Evolutionary conservation across 2,329 filamentous ascomycete species (phyloP).

Genomic region (Pseudogymnoascus sp.): DNA sequence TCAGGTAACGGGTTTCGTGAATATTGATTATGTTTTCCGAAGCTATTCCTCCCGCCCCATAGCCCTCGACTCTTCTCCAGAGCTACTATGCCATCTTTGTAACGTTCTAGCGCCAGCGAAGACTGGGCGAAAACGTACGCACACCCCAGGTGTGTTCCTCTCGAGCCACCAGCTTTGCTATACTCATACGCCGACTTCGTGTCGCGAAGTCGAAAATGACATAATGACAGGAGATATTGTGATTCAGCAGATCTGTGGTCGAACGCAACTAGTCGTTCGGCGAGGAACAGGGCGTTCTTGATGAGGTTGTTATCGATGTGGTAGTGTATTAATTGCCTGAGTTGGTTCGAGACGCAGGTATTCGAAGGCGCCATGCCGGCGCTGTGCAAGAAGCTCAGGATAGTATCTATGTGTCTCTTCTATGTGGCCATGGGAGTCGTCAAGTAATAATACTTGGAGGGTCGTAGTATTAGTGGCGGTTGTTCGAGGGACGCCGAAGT

Average conservation of each 20-base stretch:
- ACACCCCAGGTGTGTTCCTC: slow-evolving; percentile 74
- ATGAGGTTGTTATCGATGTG: slow-evolving; percentile 83
- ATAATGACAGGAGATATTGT: slow-evolving; percentile 74
- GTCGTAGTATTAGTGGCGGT: not conserved
- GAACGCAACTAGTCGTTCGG: slow-evolving; percentile 76
- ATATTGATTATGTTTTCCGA: slow-evolving; percentile 77
- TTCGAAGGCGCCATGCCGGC: slow-evolving; percentile 26
- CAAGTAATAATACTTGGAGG: slow-evolving; percentile 8
- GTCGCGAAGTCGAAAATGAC: slow-evolving; percentile 75
- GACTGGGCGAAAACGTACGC: slow-evolving; percentile 87
- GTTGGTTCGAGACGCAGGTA: slow-evolving; percentile 25
- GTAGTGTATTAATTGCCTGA: slow-evolving; percentile 56
- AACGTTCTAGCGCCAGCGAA: slow-evolving; percentile 70
- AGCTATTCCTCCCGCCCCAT: slow-evolving; percentile 68
- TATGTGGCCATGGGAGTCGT: slow-evolving; percentile 1
- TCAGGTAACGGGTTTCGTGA: slow-evolving; percentile 71
- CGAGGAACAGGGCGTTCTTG: slow-evolving; percentile 89
- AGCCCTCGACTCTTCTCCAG: slow-evolving; percentile 73
- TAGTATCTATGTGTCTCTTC: slow-evolving; percentile 9
- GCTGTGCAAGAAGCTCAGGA: slow-evolving; percentile 9
- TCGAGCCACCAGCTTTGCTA: slow-evolving; percentile 62
- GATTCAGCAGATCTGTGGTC: slow-evolving; percentile 77
- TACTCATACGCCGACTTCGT: slow-evolving; percentile 79
- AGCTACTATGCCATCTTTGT: slow-evolving; percentile 73
- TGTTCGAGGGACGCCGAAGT: not conserved